Evolutionary conservation across 208 protist genomes (phyloP).

Genomic region (Leishmania gerbilli): DNA sequence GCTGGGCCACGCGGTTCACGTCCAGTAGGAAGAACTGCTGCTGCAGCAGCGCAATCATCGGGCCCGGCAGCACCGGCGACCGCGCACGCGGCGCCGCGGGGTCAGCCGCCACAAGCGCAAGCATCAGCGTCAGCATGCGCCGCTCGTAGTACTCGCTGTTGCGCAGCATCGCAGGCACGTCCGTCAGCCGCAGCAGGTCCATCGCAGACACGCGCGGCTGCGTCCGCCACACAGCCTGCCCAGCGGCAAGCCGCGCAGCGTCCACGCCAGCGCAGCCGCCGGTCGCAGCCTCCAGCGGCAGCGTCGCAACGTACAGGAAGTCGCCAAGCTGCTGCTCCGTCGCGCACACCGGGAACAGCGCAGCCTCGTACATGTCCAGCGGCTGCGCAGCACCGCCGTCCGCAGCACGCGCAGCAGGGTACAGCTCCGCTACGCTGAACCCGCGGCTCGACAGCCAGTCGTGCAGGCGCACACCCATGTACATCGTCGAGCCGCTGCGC

Average conservation of each 20-base stretch:
- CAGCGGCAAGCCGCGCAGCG: constrained; percentile 14
- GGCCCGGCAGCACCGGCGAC: constrained; percentile 1
- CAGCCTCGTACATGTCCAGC: constrained; percentile 37
- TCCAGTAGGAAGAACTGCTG: constrained; percentile 40
- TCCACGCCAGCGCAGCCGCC: constrained; percentile 6
- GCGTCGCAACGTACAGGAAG: constrained; percentile 31
- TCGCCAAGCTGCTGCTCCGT: constrained; percentile 32
- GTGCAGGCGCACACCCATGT: constrained; percentile 33
- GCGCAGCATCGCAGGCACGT: constrained; percentile 24
- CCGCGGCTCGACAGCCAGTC: constrained; percentile 35
- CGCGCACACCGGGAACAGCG: constrained; percentile 42
- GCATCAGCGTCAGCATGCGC: constrained; percentile 30
- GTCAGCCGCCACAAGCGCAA: constrained; percentile 19
- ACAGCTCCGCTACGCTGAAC: constrained; percentile 27
- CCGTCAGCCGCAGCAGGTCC: constrained; percentile 36
- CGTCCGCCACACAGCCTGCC: constrained; percentile 32
- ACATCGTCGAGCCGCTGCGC: constrained; percentile 21
- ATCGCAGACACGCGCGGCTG: constrained; percentile 44
- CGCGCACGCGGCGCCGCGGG: background rate
- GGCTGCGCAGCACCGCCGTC: background rate
- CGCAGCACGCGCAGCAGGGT: background rate
- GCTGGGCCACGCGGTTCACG: constrained; percentile 36
- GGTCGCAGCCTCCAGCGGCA: constrained; percentile 10
- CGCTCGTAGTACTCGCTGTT: constrained; percentile 40
- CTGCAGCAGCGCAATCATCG: constrained; percentile 25